Evolutionary conservation across 495 filamentous ascomycete species (phyloP).

Genomic region (Xylaria sp.): DNA sequence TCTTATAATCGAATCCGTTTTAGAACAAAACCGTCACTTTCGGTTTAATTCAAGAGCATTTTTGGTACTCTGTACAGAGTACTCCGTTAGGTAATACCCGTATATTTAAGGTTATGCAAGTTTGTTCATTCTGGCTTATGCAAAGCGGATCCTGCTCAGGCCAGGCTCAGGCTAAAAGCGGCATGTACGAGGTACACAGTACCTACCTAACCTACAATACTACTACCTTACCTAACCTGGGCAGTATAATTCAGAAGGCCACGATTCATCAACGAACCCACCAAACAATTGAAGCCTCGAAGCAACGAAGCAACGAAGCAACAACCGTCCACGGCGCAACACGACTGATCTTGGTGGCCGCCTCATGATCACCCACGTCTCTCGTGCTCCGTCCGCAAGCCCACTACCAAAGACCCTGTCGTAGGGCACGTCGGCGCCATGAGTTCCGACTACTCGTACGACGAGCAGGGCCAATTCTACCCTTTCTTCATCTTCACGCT

Average conservation of each 20-base stretch:
- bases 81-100: too few relatives aligned
- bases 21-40: too few relatives aligned
- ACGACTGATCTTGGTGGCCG: neutral
- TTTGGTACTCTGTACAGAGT: too few relatives aligned
- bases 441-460: constrained; percentile 98
- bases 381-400: constrained; percentile 6
- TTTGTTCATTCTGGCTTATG: too few relatives aligned
- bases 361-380: constrained; percentile 16
- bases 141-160: too few relatives aligned
- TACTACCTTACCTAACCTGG: constrained; percentile 30
- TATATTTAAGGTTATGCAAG: too few relatives aligned
- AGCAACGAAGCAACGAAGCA: constrained; percentile 8
- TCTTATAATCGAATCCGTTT: too few relatives aligned
- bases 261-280: constrained; percentile 37
- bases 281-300: neutral
- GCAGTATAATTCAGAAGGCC: constrained; percentile 41
- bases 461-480: constrained; percentile 98
- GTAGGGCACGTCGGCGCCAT: constrained; percentile 61
- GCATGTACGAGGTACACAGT: too few relatives aligned
- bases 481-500: constrained; percentile 97
- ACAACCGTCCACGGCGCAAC: constrained; percentile 12
- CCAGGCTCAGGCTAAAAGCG: too few relatives aligned
- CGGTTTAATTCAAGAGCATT: too few relatives aligned
- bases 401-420: constrained; percentile 35
- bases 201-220: too few relatives aligned